Evolutionary conservation across 768 basidiomycete species (phyloP).

Genomic region (Tulasnella sp.): DNA sequence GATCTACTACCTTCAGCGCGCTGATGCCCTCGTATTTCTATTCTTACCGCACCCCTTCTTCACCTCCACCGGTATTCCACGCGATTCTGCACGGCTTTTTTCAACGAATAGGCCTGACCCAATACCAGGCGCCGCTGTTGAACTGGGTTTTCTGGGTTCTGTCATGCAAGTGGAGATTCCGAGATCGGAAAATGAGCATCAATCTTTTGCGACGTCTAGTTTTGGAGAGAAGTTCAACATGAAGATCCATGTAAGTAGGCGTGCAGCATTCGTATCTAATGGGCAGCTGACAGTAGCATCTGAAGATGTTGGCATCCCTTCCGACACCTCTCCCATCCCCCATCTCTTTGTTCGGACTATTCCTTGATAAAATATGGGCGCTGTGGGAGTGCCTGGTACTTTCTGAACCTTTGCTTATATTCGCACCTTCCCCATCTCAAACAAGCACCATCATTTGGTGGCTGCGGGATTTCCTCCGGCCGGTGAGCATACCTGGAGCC

Average conservation of each 20-base stretch:
- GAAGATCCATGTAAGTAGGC: constrained; percentile 33
- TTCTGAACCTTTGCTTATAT: constrained; percentile 81
- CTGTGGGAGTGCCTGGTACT: constrained; percentile 87
- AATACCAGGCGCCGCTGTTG: constrained; percentile 47
- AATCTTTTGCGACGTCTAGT: constrained; percentile 44
- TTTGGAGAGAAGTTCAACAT: constrained; percentile 44
- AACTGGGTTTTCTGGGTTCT: constrained; percentile 74
- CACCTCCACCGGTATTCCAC: no score
- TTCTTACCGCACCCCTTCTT: no score
- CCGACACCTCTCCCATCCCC: constrained; percentile 24
- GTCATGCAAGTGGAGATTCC: constrained; percentile 66
- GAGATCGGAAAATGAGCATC: constrained; percentile 53
- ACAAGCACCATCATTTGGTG: constrained; percentile 89
- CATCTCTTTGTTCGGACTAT: constrained; percentile 25
- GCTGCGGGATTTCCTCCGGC: constrained; percentile 75
- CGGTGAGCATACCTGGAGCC: constrained; percentile 35
- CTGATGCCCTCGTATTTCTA: no score
- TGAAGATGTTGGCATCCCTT: constrained; percentile 26
- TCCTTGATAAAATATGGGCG: constrained; percentile 32
- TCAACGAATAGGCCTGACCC: constrained; percentile 67
- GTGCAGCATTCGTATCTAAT: not conserved
- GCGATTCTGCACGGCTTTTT: no score
- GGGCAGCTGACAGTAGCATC: not conserved
- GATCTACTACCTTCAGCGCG: no score
- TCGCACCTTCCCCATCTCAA: constrained; percentile 61